These are phyloP conservation scores for Penicillium atrosanguineum DNA, from an alignment of 495 filamentous ascomycete species.

Conservation along the genomic window DNA sequence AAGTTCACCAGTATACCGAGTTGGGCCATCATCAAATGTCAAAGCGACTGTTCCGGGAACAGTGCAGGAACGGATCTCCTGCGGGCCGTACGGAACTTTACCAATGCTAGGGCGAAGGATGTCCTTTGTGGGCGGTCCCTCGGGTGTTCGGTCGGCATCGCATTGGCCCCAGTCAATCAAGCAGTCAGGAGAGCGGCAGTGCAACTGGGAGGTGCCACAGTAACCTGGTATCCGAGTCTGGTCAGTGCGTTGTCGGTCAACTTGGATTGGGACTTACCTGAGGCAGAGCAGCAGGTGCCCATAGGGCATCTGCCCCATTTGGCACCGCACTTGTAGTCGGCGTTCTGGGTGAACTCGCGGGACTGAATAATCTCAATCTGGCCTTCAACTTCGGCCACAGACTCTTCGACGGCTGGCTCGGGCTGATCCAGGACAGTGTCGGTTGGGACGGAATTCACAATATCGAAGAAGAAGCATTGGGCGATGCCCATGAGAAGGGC, in stretches of 20 bases:
- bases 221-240: constrained; percentile 30
- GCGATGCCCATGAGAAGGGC: constrained; percentile 5
- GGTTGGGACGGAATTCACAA: background rate
- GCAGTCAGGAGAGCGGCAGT: constrained; percentile 69
- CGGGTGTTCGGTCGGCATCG: constrained; percentile 64
- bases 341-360: constrained; percentile 16
- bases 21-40: constrained; percentile 79
- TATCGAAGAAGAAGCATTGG: background rate
- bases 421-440: constrained; percentile 2
- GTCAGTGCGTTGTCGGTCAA: constrained; percentile 10
- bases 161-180: constrained; percentile 66
- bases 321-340: constrained; percentile 38
- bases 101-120: constrained; percentile 61
- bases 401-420: background rate
- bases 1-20: constrained; percentile 63
- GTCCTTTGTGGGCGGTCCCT: constrained; percentile 56
- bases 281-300: constrained; percentile 62
- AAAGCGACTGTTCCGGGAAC: constrained; percentile 64
- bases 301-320: constrained; percentile 49
- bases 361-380: constrained; percentile 6
- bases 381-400: background rate
- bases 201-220: constrained; percentile 59
- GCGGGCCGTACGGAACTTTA: constrained; percentile 55
- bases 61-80: constrained; percentile 65
- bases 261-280: constrained; percentile 45